phyloP scores from a whole-genome alignment of 2,329 filamentous ascomycete genomes.

The Didymella pinodella region DNA sequence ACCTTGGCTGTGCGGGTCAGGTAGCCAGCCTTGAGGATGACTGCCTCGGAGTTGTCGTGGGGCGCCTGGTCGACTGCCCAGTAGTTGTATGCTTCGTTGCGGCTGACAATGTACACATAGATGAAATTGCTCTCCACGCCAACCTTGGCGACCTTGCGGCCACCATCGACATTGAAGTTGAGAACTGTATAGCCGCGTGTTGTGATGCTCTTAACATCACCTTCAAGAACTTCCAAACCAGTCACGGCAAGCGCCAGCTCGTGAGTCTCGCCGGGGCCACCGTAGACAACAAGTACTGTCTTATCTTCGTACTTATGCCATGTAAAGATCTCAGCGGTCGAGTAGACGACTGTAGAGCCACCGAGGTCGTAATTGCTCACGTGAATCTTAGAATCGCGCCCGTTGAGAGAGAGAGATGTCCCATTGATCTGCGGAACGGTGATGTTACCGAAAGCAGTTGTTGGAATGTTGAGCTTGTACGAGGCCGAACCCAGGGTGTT shows the following conservation, averaged over 20 bases:
- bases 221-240: slow-evolving; percentile 51
- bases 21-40: slow-evolving; percentile 71
- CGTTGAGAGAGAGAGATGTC: slow-evolving; percentile 62
- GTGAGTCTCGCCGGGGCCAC: slow-evolving; percentile 67
- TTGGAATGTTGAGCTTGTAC: slow-evolving; percentile 71
- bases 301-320: slow-evolving; percentile 70
- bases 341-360: slow-evolving; percentile 68
- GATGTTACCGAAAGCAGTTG: slow-evolving; percentile 62
- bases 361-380: slow-evolving; percentile 72
- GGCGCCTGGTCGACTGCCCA: slow-evolving; percentile 65
- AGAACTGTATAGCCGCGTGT: slow-evolving; percentile 57
- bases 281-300: slow-evolving; percentile 70
- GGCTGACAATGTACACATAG: slow-evolving; percentile 67
- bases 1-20: slow-evolving; percentile 68
- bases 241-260: slow-evolving; percentile 63
- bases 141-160: slow-evolving; percentile 62
- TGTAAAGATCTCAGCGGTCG: slow-evolving; percentile 72
- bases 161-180: slow-evolving; percentile 64
- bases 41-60: slow-evolving; percentile 43
- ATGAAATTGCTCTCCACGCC: slow-evolving; percentile 53
- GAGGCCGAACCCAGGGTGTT: slow-evolving; percentile 63
- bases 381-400: slow-evolving; percentile 72
- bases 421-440: slow-evolving; percentile 67
- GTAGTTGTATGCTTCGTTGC: slow-evolving; percentile 72
- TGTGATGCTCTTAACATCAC: slow-evolving; percentile 50